Evolutionary conservation across 2,329 filamentous ascomycete genomes (phyloP).

Genomic region (Beauveria varroae): DNA sequence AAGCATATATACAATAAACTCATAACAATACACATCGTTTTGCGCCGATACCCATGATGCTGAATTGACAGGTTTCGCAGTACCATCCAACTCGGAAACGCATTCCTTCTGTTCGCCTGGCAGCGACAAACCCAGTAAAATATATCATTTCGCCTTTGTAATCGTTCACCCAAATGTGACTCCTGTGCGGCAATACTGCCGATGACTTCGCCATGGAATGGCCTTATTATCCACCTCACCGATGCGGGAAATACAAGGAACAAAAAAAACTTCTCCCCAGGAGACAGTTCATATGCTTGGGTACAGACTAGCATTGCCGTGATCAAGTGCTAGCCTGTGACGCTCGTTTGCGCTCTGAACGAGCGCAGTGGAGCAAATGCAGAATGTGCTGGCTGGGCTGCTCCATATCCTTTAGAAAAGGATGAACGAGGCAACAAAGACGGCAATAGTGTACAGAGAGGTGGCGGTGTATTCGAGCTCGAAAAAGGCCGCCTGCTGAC

Average conservation of each 20-base stretch:
- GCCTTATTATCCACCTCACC: neutral
- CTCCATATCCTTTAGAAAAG: constrained; percentile 5
- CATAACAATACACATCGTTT: constrained; percentile 6
- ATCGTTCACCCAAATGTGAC: constrained; percentile 4
- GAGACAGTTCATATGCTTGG: neutral
- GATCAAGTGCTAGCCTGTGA: neutral
- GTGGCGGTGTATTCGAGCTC: constrained; percentile 46
- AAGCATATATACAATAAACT: constrained; percentile 6
- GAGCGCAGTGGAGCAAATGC: neutral
- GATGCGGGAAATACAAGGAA: neutral
- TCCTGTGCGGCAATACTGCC: neutral
- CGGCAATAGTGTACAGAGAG: constrained; percentile 40
- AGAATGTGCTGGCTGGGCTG: neutral
- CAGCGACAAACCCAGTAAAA: neutral
- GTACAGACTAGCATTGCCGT: neutral
- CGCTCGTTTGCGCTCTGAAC: neutral
- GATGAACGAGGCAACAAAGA: constrained; percentile 39
- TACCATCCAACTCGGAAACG: constrained; percentile 3
- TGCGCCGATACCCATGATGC: constrained; percentile 11
- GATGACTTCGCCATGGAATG: neutral
- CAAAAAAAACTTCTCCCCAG: neutral
- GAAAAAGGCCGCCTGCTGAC: constrained; percentile 46
- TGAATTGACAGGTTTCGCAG: constrained; percentile 2
- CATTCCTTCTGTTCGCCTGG: neutral
- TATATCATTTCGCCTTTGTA: constrained; percentile 9